Base-by-base conservation (phyloP, 2,329 filamentous ascomycete species). In the Aspergillus felis region DNA sequence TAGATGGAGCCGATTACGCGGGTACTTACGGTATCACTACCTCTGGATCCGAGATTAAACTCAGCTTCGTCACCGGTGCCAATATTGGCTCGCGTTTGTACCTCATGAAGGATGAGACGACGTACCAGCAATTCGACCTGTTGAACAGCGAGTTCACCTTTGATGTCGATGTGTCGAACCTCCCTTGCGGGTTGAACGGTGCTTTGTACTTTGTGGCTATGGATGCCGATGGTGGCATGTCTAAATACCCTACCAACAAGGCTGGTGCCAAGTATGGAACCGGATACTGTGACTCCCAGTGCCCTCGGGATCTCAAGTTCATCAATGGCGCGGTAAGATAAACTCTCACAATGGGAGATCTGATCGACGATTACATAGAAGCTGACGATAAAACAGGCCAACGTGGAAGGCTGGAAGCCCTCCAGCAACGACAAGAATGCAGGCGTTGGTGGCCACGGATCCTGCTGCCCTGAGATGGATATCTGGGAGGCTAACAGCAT, bases 131-230 rank as follows among this genome's bases (percentile, higher is more conserved):
- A 69, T 86, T 89, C 74, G 79, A 84, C 51, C 78, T 89, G 54
- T 76, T 84, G 51, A 84, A 84, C 73, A 81, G 86, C 66, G 87
- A 90, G 73, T 85, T 90, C 74, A 86, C 84, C 55, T 89, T 90
- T 61, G 86, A 89, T 58, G 87, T 89, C 32, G 87, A 90, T 68
- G 84, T 89, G 44, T 88, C 86, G 48, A 81, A 83, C 64, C 77
- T 88, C 25, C 82, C 83, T 60, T 90, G 88, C 66, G 88, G 88
- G 60, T 73, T 90, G 60, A 90, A 91, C 73, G 87, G 87, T 56
- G 87, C 87, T 47, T 76, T 90, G 50, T 90, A 90, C 74, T 79
- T 88, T 50, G 77, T 82, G 20, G 76, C 81, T 63, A 88, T 88
- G 71, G 79, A 82, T 3, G 74, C 77, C 17, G 82, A 86, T 65